Base-by-base conservation (phyloP, 805 yeast species). In the Lachancea mirantina region DNA sequence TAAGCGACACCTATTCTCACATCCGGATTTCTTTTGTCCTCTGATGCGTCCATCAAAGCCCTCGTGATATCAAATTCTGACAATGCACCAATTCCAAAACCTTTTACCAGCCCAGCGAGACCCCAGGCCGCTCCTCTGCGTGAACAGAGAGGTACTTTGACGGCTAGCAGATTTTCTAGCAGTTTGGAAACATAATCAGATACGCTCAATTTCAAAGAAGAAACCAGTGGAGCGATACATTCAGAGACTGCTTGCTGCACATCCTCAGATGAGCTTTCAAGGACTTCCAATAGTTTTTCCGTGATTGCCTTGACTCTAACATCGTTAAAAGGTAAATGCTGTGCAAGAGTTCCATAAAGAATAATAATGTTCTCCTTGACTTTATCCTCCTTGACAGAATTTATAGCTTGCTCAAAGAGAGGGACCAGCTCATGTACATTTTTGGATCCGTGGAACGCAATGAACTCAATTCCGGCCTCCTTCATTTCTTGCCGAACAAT, bases 111-210 rank as follows among this genome's bases (percentile, higher is more conserved):
- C 42, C 99, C 99, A 14, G 97, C 83, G 46, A 92, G 71, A 57
- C 97, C 98, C 62, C 84, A 87, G 1, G 97, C 97, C 2, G 96
- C 89, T 50, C 97, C 99, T 43, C 89, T 72, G 52, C 95, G 71
- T n/a, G 67, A 64, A 1, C 72, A 70, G 23, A 64, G 49, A 7
- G 53, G 46, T 1, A 40, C 37, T 4, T 61, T 59, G 4, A 68
- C 56, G 26, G 60, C 57, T 50, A 83, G 75, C 16, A 88, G 62
- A 43, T 71, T 75, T 5, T 64, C 72, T 49, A 83, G 70, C 30
- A 87, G 62, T 3, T 49, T 45, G 22, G 78, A 81, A 36, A 84
- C 60, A 43, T 80, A 74, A 1, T 59, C 55, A 17, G 68, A 70
- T 18, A 79, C 67, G 10, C 66, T 63, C 2, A 67, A 50, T 23